Percentiles rank a stretch among this genome's conserved stretches.
Evolutionary conservation across 768 basidiomycete genomes (phyloP).

Genomic region (Hericium rajendrae): DNA sequence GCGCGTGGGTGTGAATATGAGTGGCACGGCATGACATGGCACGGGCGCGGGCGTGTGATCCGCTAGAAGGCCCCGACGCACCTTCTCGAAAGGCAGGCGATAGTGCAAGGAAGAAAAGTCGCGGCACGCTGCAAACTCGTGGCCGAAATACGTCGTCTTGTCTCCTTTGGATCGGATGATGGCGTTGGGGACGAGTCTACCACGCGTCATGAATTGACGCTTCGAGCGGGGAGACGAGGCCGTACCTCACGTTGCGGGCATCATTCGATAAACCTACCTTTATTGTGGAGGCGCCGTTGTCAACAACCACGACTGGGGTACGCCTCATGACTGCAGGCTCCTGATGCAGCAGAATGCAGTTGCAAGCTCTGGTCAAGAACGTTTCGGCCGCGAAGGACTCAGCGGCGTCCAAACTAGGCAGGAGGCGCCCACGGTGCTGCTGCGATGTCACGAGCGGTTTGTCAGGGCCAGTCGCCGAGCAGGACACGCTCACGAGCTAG

Average conservation of each 20-base stretch:
- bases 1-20: too few species aligned
- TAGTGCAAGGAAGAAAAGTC: constrained; percentile 79
- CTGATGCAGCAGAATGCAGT: not conserved
- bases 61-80: constrained; percentile 21
- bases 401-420: too few species aligned
- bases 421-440: too few species aligned
- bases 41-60: too few species aligned
- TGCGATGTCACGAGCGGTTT: too few species aligned
- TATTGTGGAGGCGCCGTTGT: constrained; percentile 81
- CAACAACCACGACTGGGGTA: constrained; percentile 52
- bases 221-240: not conserved
- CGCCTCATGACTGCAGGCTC: constrained; percentile 5
- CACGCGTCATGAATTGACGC: not conserved
- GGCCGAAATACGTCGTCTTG: constrained; percentile 74
- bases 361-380: not conserved
- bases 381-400: too few species aligned
- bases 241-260: constrained; percentile 23
- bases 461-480: too few species aligned
- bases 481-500: too few species aligned
- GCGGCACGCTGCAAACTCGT: constrained; percentile 67
- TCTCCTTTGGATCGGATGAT: constrained; percentile 80
- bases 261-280: constrained; percentile 52
- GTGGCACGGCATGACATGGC: too few species aligned
- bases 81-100: constrained; percentile 84
- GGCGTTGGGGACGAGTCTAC: constrained; percentile 70